Evolutionary conservation across 78 protist species (phyloP).

Genomic region (Cavenderia fasciculata): DNA sequence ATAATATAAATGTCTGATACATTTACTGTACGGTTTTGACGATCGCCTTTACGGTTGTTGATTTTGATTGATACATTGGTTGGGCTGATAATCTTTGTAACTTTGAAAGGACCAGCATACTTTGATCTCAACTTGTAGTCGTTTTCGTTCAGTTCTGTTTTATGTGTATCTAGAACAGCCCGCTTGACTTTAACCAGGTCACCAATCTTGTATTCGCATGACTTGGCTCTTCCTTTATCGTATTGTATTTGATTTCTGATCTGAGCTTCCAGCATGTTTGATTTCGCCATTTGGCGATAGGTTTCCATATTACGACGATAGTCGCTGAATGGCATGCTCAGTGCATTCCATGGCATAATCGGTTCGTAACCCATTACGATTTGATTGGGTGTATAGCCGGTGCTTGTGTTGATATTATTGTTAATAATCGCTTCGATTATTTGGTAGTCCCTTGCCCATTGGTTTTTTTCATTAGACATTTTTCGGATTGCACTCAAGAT

Average conservation of each 20-base stretch:
- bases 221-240: neutral
- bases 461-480: no score
- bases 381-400: neutral
- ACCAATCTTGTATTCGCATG: neutral
- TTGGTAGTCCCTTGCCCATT: no score
- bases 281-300: neutral
- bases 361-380: conserved; percentile 8
- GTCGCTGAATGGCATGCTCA: neutral
- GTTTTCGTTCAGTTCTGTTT: neutral
- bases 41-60: no score
- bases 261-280: conserved; percentile 11
- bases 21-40: no score
- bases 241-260: neutral
- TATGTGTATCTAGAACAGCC: neutral
- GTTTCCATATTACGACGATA: neutral
- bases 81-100: neutral
- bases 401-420: neutral
- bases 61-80: no score
- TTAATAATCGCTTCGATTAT: neutral
- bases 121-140: neutral
- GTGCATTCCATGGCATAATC: neutral
- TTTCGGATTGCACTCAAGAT: neutral
- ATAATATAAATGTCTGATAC: no score
- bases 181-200: conserved; percentile 8
- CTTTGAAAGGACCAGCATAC: neutral